Percentiles rank a stretch among this genome's conserved stretches.
Conservation (phyloP, 768 basidiomycete species). For the Boletus subcaerulescens region DNA sequence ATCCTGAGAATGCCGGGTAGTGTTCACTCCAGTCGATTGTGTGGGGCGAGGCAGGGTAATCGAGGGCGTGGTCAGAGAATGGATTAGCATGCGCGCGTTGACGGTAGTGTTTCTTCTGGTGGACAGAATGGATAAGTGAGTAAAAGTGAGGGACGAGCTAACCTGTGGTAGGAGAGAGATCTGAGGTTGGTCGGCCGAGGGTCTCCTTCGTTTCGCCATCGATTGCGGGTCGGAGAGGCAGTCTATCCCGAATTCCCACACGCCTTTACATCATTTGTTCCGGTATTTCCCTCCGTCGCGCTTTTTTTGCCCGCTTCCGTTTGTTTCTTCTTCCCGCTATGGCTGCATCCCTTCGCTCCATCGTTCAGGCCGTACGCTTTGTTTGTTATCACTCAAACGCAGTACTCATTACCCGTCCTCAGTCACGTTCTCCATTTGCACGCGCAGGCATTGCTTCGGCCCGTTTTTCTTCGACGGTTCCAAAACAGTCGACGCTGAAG, state of each 20-base stretch:
- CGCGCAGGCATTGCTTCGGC: conserved; percentile 45
- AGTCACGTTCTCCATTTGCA: conserved; percentile 51
- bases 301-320: conserved; percentile 6
- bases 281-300: conserved; percentile 23
- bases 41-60: conserved; percentile 77
- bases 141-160: background rate
- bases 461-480: conserved; percentile 61
- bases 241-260: conserved; percentile 11
- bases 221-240: background rate
- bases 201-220: conserved; percentile 30
- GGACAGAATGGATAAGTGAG: background rate
- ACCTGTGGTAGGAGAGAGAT: conserved; percentile 50
- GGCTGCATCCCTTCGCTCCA: conserved; percentile 41
- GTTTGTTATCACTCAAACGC: background rate
- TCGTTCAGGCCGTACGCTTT: conserved; percentile 34
- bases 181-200: background rate
- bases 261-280: conserved; percentile 9
- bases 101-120: conserved; percentile 78
- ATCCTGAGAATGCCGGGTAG: conserved; percentile 66
- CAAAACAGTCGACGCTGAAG: conserved; percentile 78
- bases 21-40: conserved; percentile 79
- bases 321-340: conserved; percentile 30
- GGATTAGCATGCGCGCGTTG: conserved; percentile 85
- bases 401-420: conserved; percentile 1
- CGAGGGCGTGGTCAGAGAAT: conserved; percentile 84